These are phyloP conservation scores for Ascoidea tarda DNA, from an alignment of 805 yeast genomes.

Conservation along the genomic window DNA sequence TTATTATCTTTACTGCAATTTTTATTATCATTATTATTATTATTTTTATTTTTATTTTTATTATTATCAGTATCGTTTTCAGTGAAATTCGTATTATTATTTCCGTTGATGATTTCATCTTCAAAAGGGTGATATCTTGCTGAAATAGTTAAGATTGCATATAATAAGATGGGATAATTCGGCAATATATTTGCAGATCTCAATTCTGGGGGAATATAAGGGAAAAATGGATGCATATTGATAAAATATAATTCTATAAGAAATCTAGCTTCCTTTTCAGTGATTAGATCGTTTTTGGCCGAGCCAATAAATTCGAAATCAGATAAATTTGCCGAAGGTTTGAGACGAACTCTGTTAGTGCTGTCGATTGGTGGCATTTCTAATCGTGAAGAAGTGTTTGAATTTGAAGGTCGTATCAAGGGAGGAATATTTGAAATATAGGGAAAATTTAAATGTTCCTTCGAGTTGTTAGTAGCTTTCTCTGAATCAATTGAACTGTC, in stretches of 20 bases:
- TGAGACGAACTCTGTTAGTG: slow-evolving; percentile 19
- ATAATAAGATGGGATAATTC: slow-evolving; percentile 66
- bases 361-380: slow-evolving; percentile 19
- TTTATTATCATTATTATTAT: neutral
- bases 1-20: neutral
- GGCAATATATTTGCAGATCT: slow-evolving; percentile 54
- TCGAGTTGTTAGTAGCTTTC: neutral
- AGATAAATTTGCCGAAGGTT: slow-evolving; percentile 25
- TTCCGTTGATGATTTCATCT: slow-evolving; percentile 19
- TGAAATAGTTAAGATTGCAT: slow-evolving; percentile 70
- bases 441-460: neutral
- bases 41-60: neutral
- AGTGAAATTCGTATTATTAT: slow-evolving; percentile 11
- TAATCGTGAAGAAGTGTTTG: neutral
- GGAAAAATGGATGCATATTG: slow-evolving; percentile 82
- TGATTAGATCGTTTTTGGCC: slow-evolving; percentile 31
- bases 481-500: neutral
- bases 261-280: slow-evolving; percentile 45
- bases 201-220: slow-evolving; percentile 65
- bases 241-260: slow-evolving; percentile 50
- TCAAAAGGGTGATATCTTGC: slow-evolving; percentile 60
- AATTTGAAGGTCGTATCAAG: neutral
- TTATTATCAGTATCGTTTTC: neutral
- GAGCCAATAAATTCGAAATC: slow-evolving; percentile 56
- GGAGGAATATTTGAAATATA: neutral